These are phyloP conservation scores for Asterella californica DNA, from an alignment of 225 moss, liverwort and hornwort species.

Conservation along the genomic window DNA sequence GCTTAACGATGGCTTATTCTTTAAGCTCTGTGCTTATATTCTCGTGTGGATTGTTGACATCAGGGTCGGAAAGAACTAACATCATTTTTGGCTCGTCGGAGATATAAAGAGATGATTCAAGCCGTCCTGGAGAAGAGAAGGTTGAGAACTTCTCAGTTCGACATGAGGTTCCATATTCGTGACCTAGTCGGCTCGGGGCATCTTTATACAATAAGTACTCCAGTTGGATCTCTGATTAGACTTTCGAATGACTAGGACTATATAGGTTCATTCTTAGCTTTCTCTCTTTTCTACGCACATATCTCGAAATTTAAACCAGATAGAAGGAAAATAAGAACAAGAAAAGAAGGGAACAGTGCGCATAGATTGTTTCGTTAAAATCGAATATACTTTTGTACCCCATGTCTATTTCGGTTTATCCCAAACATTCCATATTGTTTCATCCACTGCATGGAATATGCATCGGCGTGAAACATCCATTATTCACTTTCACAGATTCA, in stretches of 20 bases:
- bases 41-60: background rate
- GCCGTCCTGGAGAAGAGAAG: slow-evolving; percentile 68
- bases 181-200: slow-evolving; percentile 77
- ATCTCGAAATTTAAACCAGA: too few relatives aligned
- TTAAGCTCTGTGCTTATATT: background rate
- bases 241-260: slow-evolving; percentile 53
- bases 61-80: slow-evolving; percentile 84
- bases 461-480: too few relatives aligned
- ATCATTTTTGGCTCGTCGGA: slow-evolving; percentile 65
- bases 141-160: slow-evolving; percentile 73
- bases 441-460: too few relatives aligned
- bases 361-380: too few relatives aligned
- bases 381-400: too few relatives aligned
- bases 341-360: too few relatives aligned
- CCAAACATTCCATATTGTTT: too few relatives aligned
- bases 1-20: background rate
- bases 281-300: too few relatives aligned
- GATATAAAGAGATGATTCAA: slow-evolving; percentile 83
- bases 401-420: too few relatives aligned
- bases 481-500: too few relatives aligned
- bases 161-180: slow-evolving; percentile 89
- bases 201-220: slow-evolving; percentile 59
- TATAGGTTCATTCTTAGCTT: background rate
- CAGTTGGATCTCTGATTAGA: slow-evolving; percentile 80
- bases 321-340: too few relatives aligned